A percentile compares a stretch with the other conserved stretches of the same genome.
Conservation (phyloP, 1,139 yeast genomes). For the Candida frijolesensis region DNA sequence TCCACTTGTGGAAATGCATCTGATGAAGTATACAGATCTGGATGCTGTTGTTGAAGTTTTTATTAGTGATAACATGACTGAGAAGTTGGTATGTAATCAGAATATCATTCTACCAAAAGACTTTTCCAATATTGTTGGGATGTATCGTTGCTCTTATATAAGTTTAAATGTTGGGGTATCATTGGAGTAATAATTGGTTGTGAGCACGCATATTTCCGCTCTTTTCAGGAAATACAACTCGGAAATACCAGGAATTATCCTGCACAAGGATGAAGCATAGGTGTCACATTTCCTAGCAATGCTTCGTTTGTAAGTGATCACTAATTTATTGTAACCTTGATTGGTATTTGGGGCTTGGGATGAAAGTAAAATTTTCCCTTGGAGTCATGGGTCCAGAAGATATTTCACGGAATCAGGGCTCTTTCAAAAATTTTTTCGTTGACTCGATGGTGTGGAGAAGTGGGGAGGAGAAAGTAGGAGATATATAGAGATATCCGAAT, state of each 20-base stretch:
- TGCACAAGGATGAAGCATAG: not conserved
- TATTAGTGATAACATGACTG: slow-evolving; percentile 8
- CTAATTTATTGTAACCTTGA: not conserved
- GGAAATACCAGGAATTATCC: slow-evolving; percentile 7
- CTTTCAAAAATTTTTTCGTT: too few relatives aligned
- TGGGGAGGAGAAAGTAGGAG: too few relatives aligned
- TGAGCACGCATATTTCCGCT: slow-evolving; percentile 2
- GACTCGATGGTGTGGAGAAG: too few relatives aligned
- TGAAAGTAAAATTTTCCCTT: too few relatives aligned
- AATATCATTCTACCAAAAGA: not conserved
- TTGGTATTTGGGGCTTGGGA: too few relatives aligned
- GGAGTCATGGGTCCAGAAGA: too few relatives aligned
- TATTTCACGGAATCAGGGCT: too few relatives aligned
- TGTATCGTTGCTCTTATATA: not conserved
- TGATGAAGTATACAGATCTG: slow-evolving; percentile 7
- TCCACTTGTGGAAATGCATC: slow-evolving; percentile 10
- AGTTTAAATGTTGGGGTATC: not conserved
- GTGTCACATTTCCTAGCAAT: not conserved
- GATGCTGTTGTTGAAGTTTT: slow-evolving; percentile 1
- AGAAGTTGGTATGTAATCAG: not conserved
- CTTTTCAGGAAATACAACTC: slow-evolving; percentile 3
- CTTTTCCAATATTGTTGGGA: not conserved
- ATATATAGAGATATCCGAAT: too few relatives aligned
- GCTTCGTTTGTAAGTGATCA: not conserved
- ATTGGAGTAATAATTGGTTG: not conserved